Evolutionary conservation across 202 grass and related monocot species (phyloP).

Genomic region (Schoenoplectus tabernaemontani): DNA sequence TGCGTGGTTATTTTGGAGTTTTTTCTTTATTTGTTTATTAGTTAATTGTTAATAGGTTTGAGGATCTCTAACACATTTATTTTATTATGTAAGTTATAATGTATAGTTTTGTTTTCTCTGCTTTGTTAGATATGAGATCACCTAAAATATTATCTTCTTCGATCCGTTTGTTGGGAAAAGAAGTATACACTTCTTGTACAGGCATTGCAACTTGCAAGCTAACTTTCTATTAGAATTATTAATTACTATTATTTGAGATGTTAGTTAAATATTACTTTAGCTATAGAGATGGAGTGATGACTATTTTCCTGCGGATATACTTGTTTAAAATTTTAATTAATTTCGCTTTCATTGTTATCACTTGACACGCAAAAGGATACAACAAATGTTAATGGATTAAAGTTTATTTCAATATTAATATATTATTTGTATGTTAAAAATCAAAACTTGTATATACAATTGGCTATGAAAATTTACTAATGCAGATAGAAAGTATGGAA

Average conservation of each 20-base stretch:
- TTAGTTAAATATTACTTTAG: not conserved
- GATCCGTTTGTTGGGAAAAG: not conserved
- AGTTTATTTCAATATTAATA: not conserved
- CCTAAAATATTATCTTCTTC: not conserved
- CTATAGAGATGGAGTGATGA: not conserved
- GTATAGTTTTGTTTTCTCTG: not conserved
- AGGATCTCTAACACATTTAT: not conserved
- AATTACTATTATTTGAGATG: not conserved
- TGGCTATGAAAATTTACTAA: not conserved
- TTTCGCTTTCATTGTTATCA: not conserved
- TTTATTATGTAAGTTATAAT: slow-evolving; percentile 7
- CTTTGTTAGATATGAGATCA: not conserved
- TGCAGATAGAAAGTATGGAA: not conserved
- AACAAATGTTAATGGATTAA: not conserved
- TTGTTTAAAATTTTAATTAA: not conserved
- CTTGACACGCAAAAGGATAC: not conserved
- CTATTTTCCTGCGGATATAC: not conserved
- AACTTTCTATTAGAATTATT: not conserved
- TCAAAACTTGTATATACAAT: not conserved
- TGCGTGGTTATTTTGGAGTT: not conserved
- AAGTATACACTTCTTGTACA: not conserved
- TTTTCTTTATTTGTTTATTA: not conserved
- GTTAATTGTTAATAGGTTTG: not conserved
- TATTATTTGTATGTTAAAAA: too few relatives aligned
- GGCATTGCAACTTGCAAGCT: not conserved